Evolutionary conservation across 192 early-diverging fungal genomes (phyloP), one percentile per base, ranked within the genome.

Genomic region (Mycoemilia scoparia): DNA sequence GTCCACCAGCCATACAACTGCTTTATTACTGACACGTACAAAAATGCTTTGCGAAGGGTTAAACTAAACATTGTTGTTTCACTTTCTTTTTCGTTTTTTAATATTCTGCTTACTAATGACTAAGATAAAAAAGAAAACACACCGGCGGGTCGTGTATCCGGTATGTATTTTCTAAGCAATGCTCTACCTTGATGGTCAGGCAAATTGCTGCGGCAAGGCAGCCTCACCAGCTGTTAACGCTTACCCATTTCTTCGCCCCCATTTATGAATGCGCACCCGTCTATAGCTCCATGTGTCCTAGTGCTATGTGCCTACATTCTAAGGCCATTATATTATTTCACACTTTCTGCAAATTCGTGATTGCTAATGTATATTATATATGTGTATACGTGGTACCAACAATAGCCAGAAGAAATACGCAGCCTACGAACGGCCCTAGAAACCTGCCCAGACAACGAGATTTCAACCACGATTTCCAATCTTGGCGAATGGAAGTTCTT

Each of bases 401-500:
- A 36, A 12, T 62, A 62, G 59, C 59, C 60, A 17, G 46, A 63
- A 36, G 54, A 63, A 21, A 52, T 53, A 25, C 54, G 54, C 46
- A 15, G 16, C 31, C 46, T 63, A 36, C 60, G 60, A 42, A 54
- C 52, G 33, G 26, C 44, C 43, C 54, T 63, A 12, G 60, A 63
- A 41, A 41, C 42, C 5, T 36, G 32, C 29, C 41, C 59, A 2
- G 70, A 71, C 29, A 63, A 51, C 26, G 65, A 70, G 22, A 69
- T 87, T 51, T 50, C 69, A 15, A 46, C 28, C 2, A 46, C 65
- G 29, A 53, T 75, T 12, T 45, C 60, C 33, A 47, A 58, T 12
- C 44, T 63, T 29, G 38, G 45, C 14, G 70, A 74, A 32, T 89
- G 87, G 87, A 56, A 59, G 25, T 84, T 71, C 54, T 77, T 76